A percentile compares a stretch with the other conserved stretches of the same genome.
Conservation (phyloP, 805 yeast genomes). For the Wickerhamomyces subpelliculosus region DNA sequence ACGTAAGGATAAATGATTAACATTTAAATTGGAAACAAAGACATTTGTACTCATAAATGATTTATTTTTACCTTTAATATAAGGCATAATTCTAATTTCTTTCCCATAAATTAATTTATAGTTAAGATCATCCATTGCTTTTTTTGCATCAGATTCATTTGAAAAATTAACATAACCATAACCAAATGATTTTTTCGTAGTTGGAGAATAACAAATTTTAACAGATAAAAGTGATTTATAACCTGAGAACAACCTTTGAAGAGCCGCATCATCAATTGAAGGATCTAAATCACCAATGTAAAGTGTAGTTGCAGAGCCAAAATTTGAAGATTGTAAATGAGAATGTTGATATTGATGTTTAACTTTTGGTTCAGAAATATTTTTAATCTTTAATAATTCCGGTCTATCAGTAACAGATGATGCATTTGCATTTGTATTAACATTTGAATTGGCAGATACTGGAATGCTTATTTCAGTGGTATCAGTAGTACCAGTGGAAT, state of each 20-base stretch:
- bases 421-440: not conserved
- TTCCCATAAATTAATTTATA: conserved; percentile 32
- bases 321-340: too few species aligned
- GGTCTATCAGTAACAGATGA: not conserved
- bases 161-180: conserved; percentile 68
- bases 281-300: conserved; percentile 60
- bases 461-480: not conserved
- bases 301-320: conserved; percentile 24
- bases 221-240: conserved; percentile 46
- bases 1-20: conserved; percentile 29
- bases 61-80: conserved; percentile 38
- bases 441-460: not conserved
- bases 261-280: conserved; percentile 39
- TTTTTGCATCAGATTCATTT: conserved; percentile 41
- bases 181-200: conserved; percentile 52
- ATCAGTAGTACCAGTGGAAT: too few species aligned
- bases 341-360: too few species aligned
- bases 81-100: conserved; percentile 51
- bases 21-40: conserved; percentile 37
- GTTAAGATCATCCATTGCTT: conserved; percentile 53
- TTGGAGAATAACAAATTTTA: conserved; percentile 51
- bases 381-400: too few species aligned
- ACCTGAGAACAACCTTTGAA: conserved; percentile 36
- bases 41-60: conserved; percentile 40
- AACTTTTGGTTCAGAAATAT: not conserved